Evolutionary conservation across 1,139 yeast genomes (phyloP).

Genomic region (Entelexis paramagnoliae): DNA sequence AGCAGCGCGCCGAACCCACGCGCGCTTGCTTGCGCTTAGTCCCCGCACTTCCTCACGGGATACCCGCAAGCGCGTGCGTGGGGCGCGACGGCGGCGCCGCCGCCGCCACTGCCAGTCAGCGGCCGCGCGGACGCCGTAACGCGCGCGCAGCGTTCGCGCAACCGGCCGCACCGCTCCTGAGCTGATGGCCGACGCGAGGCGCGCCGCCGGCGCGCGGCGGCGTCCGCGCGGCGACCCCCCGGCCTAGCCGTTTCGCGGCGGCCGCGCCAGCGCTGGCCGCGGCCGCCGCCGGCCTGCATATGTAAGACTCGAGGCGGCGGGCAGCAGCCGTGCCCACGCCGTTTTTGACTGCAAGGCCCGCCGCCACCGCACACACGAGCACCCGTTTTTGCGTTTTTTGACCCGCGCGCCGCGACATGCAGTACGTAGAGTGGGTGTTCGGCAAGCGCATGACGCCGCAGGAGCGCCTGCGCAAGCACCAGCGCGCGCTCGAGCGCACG

Average conservation of each 20-base stretch:
- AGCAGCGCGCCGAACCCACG: background rate
- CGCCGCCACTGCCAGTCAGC: too few species aligned
- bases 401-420: constrained; percentile 35
- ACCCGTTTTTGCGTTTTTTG: too few species aligned
- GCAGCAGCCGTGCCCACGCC: too few species aligned
- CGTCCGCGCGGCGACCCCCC: too few species aligned
- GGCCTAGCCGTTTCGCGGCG: too few species aligned
- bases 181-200: too few species aligned
- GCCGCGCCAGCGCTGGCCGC: background rate
- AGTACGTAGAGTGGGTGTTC: constrained; percentile 85
- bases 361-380: background rate
- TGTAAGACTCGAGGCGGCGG: constrained; percentile 6
- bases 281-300: background rate
- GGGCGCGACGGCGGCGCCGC: background rate
- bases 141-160: too few species aligned
- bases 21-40: constrained; percentile 4
- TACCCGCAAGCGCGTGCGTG: background rate
- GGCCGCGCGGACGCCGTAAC: too few species aligned
- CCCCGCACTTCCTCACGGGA: constrained; percentile 8
- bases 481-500: constrained; percentile 85
- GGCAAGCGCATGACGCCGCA: constrained; percentile 92
- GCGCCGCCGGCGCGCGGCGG: too few species aligned
- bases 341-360: background rate
- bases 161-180: too few species aligned
- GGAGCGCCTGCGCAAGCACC: constrained; percentile 88